These are phyloP conservation scores for Corymbia maculata DNA, from an alignment of 345 rosid genomes.

Conservation along the genomic window DNA sequence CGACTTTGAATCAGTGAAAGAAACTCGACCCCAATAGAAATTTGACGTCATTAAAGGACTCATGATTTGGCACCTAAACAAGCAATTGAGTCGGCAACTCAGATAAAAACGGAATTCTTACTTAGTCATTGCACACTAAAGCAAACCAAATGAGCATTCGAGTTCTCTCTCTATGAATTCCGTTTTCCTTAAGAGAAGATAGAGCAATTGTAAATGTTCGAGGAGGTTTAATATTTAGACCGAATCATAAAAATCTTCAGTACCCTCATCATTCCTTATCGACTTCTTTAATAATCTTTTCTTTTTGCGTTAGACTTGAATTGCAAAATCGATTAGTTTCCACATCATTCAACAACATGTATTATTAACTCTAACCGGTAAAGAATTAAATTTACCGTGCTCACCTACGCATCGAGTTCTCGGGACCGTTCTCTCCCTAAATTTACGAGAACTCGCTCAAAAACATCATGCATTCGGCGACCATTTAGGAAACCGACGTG, in stretches of 20 bases:
- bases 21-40: not conserved
- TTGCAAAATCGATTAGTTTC: not conserved
- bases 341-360: not conserved
- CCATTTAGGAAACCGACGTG: not conserved
- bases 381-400: not conserved
- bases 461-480: not conserved
- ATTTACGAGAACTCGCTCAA: not conserved
- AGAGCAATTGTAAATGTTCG: accelerated
- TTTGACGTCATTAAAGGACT: not conserved
- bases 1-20: not conserved
- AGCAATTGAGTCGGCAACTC: not conserved
- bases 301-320: not conserved
- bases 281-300: not conserved
- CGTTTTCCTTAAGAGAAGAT: not conserved
- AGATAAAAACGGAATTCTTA: not conserved
- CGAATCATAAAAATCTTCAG: accelerated
- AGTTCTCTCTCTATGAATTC: not conserved
- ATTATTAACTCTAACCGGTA: not conserved
- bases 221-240: not conserved
- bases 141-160: not conserved
- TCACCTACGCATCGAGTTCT: not conserved
- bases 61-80: not conserved
- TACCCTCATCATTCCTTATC: accelerated
- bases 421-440: not conserved
- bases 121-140: accelerated